Conservation (phyloP, 2,329 filamentous ascomycete species). For the Neofusicoccum parvum region DNA sequence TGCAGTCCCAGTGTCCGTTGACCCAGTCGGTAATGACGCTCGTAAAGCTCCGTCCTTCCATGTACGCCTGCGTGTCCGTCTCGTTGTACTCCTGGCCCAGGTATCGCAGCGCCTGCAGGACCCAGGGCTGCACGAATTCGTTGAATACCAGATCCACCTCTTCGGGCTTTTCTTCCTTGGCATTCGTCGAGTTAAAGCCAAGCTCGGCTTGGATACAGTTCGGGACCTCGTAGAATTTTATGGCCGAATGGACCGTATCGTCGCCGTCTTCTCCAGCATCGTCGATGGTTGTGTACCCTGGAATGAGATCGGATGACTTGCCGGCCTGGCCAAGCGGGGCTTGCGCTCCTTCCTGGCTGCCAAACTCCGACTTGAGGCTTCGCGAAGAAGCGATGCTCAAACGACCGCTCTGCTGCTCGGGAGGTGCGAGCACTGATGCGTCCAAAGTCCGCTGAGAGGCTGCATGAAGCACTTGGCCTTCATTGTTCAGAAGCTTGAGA, state of each 20-base stretch:
- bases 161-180: constrained; percentile 52
- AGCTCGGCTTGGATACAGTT: constrained; percentile 78
- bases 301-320: constrained; percentile 54
- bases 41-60: constrained; percentile 58
- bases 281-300: constrained; percentile 88
- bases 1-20: constrained; percentile 53
- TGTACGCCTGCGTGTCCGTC: constrained; percentile 55
- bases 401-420: constrained; percentile 40
- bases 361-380: background rate
- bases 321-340: constrained; percentile 30
- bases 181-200: constrained; percentile 54
- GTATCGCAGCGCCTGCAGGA: constrained; percentile 73
- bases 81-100: constrained; percentile 54
- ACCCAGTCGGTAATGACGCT: constrained; percentile 63
- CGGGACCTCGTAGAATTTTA: constrained; percentile 76
- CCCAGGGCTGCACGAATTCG: constrained; percentile 84
- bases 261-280: constrained; percentile 84
- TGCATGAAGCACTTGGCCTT: constrained; percentile 52
- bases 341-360: constrained; percentile 30
- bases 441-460: constrained; percentile 33
- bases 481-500: constrained; percentile 59
- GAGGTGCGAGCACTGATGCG: constrained; percentile 43
- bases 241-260: constrained; percentile 78
- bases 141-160: constrained; percentile 87
- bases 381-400: background rate